Conservation (phyloP, 2,329 filamentous ascomycete species). For the Aspergillus fijiensis region DNA sequence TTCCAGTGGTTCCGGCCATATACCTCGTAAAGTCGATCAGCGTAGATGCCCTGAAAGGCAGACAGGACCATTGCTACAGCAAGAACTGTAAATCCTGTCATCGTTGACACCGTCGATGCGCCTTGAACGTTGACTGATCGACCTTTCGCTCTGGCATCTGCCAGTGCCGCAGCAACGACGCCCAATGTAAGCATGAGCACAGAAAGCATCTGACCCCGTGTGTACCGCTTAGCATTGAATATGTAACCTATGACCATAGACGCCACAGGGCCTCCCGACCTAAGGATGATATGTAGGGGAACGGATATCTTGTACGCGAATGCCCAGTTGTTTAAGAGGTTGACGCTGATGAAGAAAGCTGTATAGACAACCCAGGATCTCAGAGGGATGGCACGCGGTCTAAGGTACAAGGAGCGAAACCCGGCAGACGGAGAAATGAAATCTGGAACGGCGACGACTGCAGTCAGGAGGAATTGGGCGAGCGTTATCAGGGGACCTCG, state of each 20-base stretch:
- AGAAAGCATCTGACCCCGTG: conserved; percentile 73
- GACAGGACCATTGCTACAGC: conserved; percentile 86
- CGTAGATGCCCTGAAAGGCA: conserved; percentile 92
- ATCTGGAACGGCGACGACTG: conserved; percentile 71
- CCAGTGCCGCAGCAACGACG: conserved; percentile 84
- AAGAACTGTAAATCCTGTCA: conserved; percentile 73
- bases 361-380: conserved; percentile 86
- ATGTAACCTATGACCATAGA: conserved; percentile 89
- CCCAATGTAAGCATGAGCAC: conserved; percentile 82
- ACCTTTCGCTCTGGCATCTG: conserved; percentile 80
- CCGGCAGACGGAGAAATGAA: conserved; percentile 64
- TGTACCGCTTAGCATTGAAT: conserved; percentile 77
- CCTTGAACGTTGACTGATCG: conserved; percentile 30
- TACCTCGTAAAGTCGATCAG: conserved; percentile 80
- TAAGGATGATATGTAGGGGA: conserved; percentile 92
- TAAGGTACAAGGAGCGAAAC: conserved; percentile 69
- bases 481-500: conserved; percentile 82
- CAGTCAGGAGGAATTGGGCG: conserved; percentile 82
- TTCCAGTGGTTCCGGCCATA: conserved; percentile 85
- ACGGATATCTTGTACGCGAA: conserved; percentile 97
- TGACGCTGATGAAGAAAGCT: conserved; percentile 86
- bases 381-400: conserved; percentile 76
- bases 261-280: conserved; percentile 92
- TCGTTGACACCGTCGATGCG: conserved; percentile 36
- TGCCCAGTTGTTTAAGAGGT: conserved; percentile 94